Base-by-base conservation (phyloP, 306 rosid species). In the Phaseolus lunatus region DNA sequence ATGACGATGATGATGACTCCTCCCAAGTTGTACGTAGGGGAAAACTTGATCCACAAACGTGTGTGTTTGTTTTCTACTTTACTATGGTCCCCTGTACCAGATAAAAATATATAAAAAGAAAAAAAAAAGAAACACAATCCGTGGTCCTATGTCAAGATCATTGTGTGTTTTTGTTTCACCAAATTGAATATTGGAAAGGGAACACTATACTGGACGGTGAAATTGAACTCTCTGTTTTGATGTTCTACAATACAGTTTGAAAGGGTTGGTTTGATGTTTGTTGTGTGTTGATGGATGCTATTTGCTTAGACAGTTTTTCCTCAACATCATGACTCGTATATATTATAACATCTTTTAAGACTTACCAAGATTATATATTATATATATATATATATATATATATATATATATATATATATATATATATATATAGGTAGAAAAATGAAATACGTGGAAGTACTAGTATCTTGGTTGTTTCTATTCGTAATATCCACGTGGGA, bases 91-190 rank as follows among this genome's bases (percentile, higher is more conserved):
- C 80, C 70, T 82, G 52, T 75, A 27, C 57, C 68, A 67, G 35
- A 58, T 24, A 24, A 66, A 33, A n/a, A 18, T 41, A 41, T 41
- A 47, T 3, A 44, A 56, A 18, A 31, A 6, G 24, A 26, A 39
- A 37, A 0, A 73, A 15, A 13, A 16, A 22, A 23, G 2, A 15
- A 48, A 29, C 8, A 47, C 41, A 61, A 70, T 66, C 58, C 72
- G 73, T 85, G 85, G 84, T 81, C 84, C 81, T 82, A 62, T 85
- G 23, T 81, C 66, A 68, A 63, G 18, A 72, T 77, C 61, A 81
- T 80, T 39, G 8, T 57, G 57, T 16, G 41, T 78, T 49, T 9
- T 78, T 12, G 44, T 39, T 54, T 74, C 72, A 64, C 50, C 33
- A 62, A 79, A 44, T 63, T 54, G 54, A 49, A 63, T 69, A 22